phyloP scores from a whole-genome alignment of 1,284 basidiomycete species.

The Omphalotus olearius region DNA sequence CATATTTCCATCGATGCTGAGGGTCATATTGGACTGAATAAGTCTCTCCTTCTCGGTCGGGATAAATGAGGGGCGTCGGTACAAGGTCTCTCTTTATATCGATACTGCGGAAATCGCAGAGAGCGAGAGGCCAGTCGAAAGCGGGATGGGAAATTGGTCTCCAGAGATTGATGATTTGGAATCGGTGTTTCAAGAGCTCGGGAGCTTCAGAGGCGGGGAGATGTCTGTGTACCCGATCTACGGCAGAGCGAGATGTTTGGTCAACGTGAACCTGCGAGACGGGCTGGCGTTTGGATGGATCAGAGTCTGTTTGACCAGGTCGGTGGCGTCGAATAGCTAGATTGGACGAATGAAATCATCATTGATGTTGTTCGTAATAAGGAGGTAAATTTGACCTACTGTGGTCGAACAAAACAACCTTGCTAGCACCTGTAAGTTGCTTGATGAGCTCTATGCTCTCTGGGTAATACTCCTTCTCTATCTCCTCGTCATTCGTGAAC shows the following conservation, averaged over 20 bases:
- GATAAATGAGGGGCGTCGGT: conserved; percentile 41
- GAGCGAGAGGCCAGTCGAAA: conserved; percentile 50
- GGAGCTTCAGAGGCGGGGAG: conserved; percentile 44
- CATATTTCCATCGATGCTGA: conserved; percentile 42
- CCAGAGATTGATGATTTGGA: conserved; percentile 67
- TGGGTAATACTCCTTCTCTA: conserved; percentile 45
- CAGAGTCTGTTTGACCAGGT: conserved; percentile 33
- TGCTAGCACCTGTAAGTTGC: conserved; percentile 45
- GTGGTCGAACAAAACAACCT: conserved; percentile 52
- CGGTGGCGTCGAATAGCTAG: conserved; percentile 43
- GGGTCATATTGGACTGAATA: conserved; percentile 29
- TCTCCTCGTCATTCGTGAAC: conserved; percentile 36
- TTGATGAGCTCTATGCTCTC: conserved; percentile 50
- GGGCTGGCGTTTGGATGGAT: conserved; percentile 43
- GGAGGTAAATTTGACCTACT: conserved; percentile 27
- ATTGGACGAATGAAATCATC: background rate
- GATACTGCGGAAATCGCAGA: conserved; percentile 53
- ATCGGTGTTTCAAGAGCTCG: conserved; percentile 39
- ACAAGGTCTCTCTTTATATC: conserved; percentile 39
- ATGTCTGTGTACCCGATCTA: conserved; percentile 48
- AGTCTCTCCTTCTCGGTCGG: conserved; percentile 31
- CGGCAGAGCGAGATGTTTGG: conserved; percentile 45
- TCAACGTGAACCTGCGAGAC: conserved; percentile 48
- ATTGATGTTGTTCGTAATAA: too few relatives aligned
- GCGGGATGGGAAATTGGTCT: conserved; percentile 50